These are phyloP conservation scores for Sclerotinia sclerotiorum DNA, from an alignment of 2,329 filamentous ascomycete species.

Conservation along the genomic window DNA sequence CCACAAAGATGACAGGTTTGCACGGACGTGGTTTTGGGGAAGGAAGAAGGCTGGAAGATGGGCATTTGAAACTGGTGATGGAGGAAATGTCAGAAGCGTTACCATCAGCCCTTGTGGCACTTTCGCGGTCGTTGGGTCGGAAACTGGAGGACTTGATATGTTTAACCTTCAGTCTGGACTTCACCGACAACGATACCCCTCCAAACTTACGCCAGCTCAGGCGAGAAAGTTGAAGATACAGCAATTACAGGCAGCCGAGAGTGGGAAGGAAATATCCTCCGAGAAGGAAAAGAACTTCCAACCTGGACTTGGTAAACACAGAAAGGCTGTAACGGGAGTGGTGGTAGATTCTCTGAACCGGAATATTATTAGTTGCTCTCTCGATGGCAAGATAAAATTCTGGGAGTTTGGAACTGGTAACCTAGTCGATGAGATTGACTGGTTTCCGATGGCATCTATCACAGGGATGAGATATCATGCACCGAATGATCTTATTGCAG, in stretches of 20 bases:
- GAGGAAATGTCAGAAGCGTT: conserved; percentile 79
- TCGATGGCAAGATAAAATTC: conserved; percentile 94
- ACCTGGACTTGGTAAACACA: conserved; percentile 68
- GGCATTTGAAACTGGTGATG: conserved; percentile 85
- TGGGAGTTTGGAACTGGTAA: conserved; percentile 91
- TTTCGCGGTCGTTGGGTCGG: conserved; percentile 87
- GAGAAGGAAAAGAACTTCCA: conserved; percentile 32
- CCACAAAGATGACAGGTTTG: conserved; percentile 79
- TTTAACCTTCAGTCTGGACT: conserved; percentile 94
- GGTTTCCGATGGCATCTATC: conserved; percentile 74
- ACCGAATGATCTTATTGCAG: conserved; percentile 79
- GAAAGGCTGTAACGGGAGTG: conserved; percentile 78
- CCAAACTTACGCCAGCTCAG: conserved; percentile 73
- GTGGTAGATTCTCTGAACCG: conserved; percentile 88
- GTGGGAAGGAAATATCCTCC: conserved; percentile 29
- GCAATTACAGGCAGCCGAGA: conserved; percentile 48
- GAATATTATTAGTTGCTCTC: conserved; percentile 77
- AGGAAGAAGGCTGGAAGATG: conserved; percentile 89
- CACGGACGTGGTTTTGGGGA: conserved; percentile 98
- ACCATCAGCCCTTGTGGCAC: conserved; percentile 89
- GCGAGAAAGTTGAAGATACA: conserved; percentile 72
- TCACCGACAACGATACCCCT: conserved; percentile 84
- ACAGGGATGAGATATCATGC: conserved; percentile 78
- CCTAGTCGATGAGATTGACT: conserved; percentile 78
- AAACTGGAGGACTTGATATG: conserved; percentile 82